Base-by-base conservation (phyloP, 495 filamentous ascomycete genomes). In the Neurospora sp. region DNA sequence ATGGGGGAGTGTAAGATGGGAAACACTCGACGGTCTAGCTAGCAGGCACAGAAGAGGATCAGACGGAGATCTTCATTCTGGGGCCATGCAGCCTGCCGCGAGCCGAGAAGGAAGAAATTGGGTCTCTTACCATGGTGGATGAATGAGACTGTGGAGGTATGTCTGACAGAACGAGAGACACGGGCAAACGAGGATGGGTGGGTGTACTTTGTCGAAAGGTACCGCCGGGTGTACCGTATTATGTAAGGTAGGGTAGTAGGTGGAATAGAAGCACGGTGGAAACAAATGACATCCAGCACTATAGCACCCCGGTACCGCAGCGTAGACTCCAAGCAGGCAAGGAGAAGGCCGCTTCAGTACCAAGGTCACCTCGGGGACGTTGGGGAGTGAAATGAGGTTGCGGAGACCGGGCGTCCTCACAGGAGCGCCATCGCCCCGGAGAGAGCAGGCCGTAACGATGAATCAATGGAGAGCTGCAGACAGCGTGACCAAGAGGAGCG, bases 41-140 rank as follows among this genome's bases (percentile, higher is more conserved):
- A 70, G 73, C 71, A 71, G 42, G 73, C 31, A 72, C 39, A 60
- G 23, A 74, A 76, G 23, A n/a, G 37, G 62, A 76, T 54, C 69
- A 75, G 71, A 70, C 71, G 75, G 75, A 62, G 74, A 75, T 75
- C 75, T 73, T 74, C 54, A 9, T 35, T 35, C 54, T 35, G 54
- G 54, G 75, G 71, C 73, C 78, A 82, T 82, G 81, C 81, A 79
- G 74, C 72, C 73, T 77, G 76, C 81, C 80, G 79, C 73, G 70
- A 73, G 70, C 60, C 79, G 42, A 74, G 54, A 73, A 39, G 70
- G 70, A 40, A 77, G 42, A 73, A 77, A 76, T 42, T 70, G 75
- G 62, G 73, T 49, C 40, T 44, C 85, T 86, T 85, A 86, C 85
- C 84, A 86, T 86, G 74, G 70, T 79, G 79, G 66, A 76, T 60